Evolutionary conservation across 2,329 filamentous ascomycete species (phyloP), one percentile per base, ranked within the genome.

Genomic region (Xylariaceae sp.): DNA sequence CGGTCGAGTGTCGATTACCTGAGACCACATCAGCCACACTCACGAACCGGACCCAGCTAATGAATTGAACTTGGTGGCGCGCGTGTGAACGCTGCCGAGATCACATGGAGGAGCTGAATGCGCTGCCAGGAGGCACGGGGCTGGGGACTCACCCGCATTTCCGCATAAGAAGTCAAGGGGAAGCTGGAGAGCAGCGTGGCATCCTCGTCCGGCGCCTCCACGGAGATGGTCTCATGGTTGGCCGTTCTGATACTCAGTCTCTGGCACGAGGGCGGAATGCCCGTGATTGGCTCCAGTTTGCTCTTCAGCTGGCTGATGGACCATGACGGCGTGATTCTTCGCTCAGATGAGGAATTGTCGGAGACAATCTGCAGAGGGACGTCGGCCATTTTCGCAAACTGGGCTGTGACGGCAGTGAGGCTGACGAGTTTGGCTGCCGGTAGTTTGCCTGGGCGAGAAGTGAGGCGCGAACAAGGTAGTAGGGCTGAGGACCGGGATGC

Each of bases 321-420:
- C 92, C 92, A 98, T 47, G 89, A 82, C 11, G 90, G 90, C 17
- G 86, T 90, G 57, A 96, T 79, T 47, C 92, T 85, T 41, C 90
- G 83, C 64, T 98, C 92, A 32, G 87, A 89, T 31, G 80, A 76
- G 30, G 83, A 72, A 59, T 82, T 84, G 40, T 86, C 80, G 32
- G 84, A 90, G 40, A 73, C 73, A 52, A 92, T 75, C 43, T 80
- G 70, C 50, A 92, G 70, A 45, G 84, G 80, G 36, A 92, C 72
- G 58, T 92, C 86, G 34, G 78, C 74, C 65, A 83, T 77, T 56
- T 61, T 62, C 39, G 45, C 41, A 49, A 52, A 29, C 17, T 17
- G 18, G 31, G 36, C 26, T 28, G n/a, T n/a, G n/a, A n/a, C 29
- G 16, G 25, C 21, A 19, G 31, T 43, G 35, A 37, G 37, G 37